Evolutionary conservation across 352 stramenopile genomes (phyloP).

Genomic region (Phytopythium sindhum): DNA sequence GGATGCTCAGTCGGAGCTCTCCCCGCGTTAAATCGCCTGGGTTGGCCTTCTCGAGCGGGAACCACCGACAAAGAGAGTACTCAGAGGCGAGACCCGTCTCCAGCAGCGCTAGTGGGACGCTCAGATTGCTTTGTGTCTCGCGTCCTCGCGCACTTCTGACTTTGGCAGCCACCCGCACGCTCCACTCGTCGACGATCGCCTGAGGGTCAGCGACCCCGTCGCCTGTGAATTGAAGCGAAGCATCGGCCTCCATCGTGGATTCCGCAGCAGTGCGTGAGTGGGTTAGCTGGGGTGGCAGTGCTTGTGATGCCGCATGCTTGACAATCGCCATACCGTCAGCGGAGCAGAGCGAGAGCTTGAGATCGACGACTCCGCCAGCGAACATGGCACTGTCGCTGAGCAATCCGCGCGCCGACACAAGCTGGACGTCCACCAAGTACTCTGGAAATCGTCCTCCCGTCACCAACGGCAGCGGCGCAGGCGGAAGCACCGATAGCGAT

Average conservation of each 20-base stretch:
- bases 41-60: slow-evolving; percentile 40
- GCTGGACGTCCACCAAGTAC: neutral
- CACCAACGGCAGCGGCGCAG: neutral
- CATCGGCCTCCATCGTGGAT: neutral
- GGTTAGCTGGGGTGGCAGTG: neutral
- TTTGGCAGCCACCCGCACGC: slow-evolving; percentile 14
- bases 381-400: neutral
- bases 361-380: neutral
- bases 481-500: neutral
- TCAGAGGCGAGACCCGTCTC: slow-evolving; percentile 43
- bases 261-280: neutral
- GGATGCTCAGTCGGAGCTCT: slow-evolving; percentile 38
- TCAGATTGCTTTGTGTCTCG: slow-evolving; percentile 10
- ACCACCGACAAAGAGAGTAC: slow-evolving; percentile 56
- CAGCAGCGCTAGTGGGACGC: slow-evolving; percentile 41
- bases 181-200: slow-evolving; percentile 25
- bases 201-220: slow-evolving; percentile 12
- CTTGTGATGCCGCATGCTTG: neutral
- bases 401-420: neutral
- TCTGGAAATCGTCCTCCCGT: neutral
- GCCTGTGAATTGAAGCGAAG: slow-evolving; percentile 8
- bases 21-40: slow-evolving; percentile 31
- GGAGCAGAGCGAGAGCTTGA: slow-evolving; percentile 2
- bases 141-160: neutral
- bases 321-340: neutral